phyloP scores from a whole-genome alignment of 495 filamentous ascomycete genomes.

The Chlorociboria aeruginascens region DNA sequence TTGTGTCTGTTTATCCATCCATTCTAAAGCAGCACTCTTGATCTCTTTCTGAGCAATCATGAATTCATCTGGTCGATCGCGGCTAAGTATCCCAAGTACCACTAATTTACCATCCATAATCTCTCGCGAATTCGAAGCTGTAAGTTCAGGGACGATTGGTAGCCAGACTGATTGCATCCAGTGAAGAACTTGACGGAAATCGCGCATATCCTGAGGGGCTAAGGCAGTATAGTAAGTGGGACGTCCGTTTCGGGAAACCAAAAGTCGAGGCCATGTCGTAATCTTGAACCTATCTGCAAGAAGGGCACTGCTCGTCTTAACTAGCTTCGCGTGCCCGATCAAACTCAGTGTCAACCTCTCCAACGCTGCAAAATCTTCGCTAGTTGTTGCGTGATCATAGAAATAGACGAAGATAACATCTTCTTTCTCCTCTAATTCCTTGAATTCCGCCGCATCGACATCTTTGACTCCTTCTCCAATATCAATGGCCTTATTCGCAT shows the following conservation, averaged over 20 bases:
- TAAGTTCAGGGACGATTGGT: constrained; percentile 93
- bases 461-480: constrained; percentile 66
- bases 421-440: constrained; percentile 80
- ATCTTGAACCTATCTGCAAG: constrained; percentile 81
- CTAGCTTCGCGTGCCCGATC: constrained; percentile 81
- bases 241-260: constrained; percentile 80
- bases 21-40: constrained; percentile 89
- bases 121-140: constrained; percentile 77
- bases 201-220: constrained; percentile 79
- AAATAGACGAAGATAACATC: constrained; percentile 96
- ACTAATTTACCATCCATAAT: constrained; percentile 92
- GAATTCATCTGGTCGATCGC: constrained; percentile 71
- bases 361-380: constrained; percentile 80
- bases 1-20: constrained; percentile 92
- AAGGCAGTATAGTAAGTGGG: constrained; percentile 80
- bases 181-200: constrained; percentile 61
- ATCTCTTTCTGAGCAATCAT: constrained; percentile 69
- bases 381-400: constrained; percentile 87
- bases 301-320: constrained; percentile 67
- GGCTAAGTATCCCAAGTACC: constrained; percentile 78
- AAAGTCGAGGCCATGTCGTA: constrained; percentile 81
- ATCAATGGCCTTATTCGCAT: constrained; percentile 75
- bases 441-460: constrained; percentile 63
- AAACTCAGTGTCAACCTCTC: constrained; percentile 76
- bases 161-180: constrained; percentile 98